Evolutionary conservation across 2,329 filamentous ascomycete species (phyloP), one percentile per base, ranked within the genome.

Genomic region (Monosporascus sp.): DNA sequence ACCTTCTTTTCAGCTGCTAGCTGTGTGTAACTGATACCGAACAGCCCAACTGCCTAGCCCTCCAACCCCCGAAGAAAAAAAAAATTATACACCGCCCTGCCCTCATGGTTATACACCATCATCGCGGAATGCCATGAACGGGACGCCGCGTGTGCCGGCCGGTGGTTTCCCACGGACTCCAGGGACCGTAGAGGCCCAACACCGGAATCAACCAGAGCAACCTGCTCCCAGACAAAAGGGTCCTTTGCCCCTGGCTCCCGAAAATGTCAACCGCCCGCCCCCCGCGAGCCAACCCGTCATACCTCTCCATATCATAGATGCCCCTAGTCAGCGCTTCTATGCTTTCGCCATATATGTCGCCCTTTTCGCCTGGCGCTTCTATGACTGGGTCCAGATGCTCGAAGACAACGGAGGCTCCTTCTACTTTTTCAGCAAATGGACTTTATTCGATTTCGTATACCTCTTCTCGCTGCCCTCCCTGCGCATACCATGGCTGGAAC

Each of bases 401-500:
- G 86, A 92, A 53, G 88, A 93, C 59, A 89, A 95, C 59, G 83
- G 89, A 54, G 87, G 90, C 64, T 96, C 92, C n/a, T 86, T 94
- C 57, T 88, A 85, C 81, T 80, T 93, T 48, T 97, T 97, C 67
- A 75, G 96, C 65, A 99, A 97, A 80, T 99, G 94, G 94, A 82
- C 89, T 57, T 78, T 85, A 54, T 82, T 99, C 58, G 94, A 99
- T 73, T 88, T 89, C 56, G 72, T 87, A 24, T 97, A 92, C 69
- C 77, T 97, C 58, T 96, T 95, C 69, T 89, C 89, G 7, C 74
- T 99, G 51, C 93, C 95, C 18, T 82, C 88, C 60, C 72, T 99
- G 63, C 85, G 89, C 68, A 96, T 99, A 79, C 94, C 94, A 54
- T 99, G 94, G 95, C 78, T 99, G 54, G 91, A 97, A 75, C 90